Conservation (phyloP, 179 eudicot genomes). For the Beta lomatogona region DNA sequence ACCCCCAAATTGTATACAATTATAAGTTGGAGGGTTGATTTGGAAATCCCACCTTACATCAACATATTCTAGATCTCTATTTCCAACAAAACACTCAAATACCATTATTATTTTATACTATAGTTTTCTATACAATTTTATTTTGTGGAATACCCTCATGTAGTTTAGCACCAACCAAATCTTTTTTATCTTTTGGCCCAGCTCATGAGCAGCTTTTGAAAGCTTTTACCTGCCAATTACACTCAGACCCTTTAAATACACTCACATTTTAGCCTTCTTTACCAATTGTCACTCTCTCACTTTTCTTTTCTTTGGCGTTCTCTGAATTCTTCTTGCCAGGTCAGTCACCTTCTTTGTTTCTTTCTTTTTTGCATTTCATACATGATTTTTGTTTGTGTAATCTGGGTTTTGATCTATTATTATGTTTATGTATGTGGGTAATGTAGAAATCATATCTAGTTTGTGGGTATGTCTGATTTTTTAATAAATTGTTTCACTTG, state of each 20-base stretch:
- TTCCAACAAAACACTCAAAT: conserved; percentile 20
- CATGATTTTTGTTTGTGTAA: conserved; percentile 13
- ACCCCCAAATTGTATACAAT: conserved; percentile 1
- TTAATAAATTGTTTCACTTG: background rate
- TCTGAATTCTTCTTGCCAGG: conserved; percentile 29
- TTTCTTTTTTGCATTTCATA: background rate
- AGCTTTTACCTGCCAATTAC: conserved; percentile 25
- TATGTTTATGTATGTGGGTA: conserved; percentile 15
- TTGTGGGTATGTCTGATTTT: conserved; percentile 8
- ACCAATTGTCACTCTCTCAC: conserved; percentile 8
- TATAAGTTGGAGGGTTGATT: conserved; percentile 33
- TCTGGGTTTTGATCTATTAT: conserved; percentile 18
- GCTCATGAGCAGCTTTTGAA: conserved; percentile 28
- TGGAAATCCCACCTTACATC: conserved; percentile 42
- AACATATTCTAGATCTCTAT: conserved; percentile 31
- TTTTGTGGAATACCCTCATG: conserved; percentile 1
- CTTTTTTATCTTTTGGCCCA: conserved; percentile 17
- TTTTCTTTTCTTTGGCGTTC: background rate
- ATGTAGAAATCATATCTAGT: background rate
- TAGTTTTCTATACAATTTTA: background rate
- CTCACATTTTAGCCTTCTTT: conserved; percentile 24
- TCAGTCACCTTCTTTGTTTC: conserved; percentile 5
- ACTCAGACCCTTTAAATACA: conserved; percentile 35
- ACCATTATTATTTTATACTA: background rate
- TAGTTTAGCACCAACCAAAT: conserved; percentile 37